Evolutionary conservation across 169 alveolate species (phyloP).

Genomic region (Toxoplasma gondii): DNA sequence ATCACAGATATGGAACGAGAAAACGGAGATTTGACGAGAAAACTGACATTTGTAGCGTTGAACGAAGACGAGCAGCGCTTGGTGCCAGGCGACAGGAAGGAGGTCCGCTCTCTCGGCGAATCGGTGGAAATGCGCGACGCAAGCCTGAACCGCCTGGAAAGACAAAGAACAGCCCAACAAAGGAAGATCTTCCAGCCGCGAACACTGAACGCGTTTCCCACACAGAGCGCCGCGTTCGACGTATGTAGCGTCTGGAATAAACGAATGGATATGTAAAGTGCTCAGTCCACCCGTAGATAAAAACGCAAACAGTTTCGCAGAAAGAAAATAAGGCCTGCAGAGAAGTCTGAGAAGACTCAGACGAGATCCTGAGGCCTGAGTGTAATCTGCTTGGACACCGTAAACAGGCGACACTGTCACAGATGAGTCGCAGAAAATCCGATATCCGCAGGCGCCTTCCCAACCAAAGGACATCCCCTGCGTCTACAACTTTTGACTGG

Average conservation of each 20-base stretch:
- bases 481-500: too few species aligned
- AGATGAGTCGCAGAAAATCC: too few species aligned
- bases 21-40: not conserved
- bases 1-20: not conserved
- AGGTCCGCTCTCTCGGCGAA: slow-evolving; percentile 73
- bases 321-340: slow-evolving; percentile 29
- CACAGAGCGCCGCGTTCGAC: not conserved
- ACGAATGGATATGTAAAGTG: not conserved
- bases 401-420: not conserved
- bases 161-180: not conserved
- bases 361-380: slow-evolving; percentile 31
- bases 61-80: slow-evolving; percentile 85
- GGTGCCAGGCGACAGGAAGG: slow-evolving; percentile 93
- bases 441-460: too few species aligned
- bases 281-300: not conserved
- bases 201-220: too few species aligned
- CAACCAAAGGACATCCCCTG: not conserved
- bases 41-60: slow-evolving; percentile 74
- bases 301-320: slow-evolving; percentile 27
- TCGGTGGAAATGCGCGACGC: slow-evolving; percentile 84
- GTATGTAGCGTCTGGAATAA: slow-evolving; percentile 20
- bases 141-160: slow-evolving; percentile 76
- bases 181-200: too few species aligned
- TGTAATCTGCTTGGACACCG: not conserved
- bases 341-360: not conserved